Evolutionary conservation across 2,329 filamentous ascomycete species (phyloP).

Genomic region (Helminthosporium solani): DNA sequence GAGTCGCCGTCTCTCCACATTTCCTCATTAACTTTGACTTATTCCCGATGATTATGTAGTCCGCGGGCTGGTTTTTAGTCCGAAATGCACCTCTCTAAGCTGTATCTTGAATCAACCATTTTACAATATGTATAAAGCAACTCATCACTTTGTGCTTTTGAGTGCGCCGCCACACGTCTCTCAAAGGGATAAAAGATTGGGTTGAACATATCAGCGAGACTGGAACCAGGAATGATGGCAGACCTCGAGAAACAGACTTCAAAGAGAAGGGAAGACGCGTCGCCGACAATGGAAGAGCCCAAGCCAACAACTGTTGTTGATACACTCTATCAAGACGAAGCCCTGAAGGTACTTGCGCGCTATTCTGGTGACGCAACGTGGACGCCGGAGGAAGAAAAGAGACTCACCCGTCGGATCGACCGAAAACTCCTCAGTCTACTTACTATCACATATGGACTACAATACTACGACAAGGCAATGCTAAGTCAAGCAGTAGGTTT

Average conservation of each 20-base stretch:
- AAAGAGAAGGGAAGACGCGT: conserved; percentile 6
- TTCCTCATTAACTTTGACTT: too few species aligned
- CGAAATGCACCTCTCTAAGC: too few species aligned
- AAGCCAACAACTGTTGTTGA: conserved; percentile 16
- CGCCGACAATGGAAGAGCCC: conserved; percentile 12
- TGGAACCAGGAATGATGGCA: not conserved
- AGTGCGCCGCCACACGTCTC: too few species aligned
- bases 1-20: not conserved
- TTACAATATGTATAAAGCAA: too few species aligned
- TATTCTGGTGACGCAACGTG: conserved; percentile 48
- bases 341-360: conserved; percentile 40
- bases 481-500: conserved; percentile 52
- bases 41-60: too few species aligned
- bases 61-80: not conserved
- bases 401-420: conserved; percentile 25
- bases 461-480: conserved; percentile 48
- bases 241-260: conserved; percentile 10
- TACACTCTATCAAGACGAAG: conserved; percentile 21
- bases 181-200: too few species aligned
- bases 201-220: too few species aligned
- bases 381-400: conserved; percentile 45
- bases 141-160: too few species aligned
- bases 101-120: too few species aligned
- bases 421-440: conserved; percentile 25
- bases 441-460: conserved; percentile 29